Evolutionary conservation across 305 asterid genomes (phyloP), one percentile per base, ranked within the genome.

Genomic region (Fraxinus sp.): DNA sequence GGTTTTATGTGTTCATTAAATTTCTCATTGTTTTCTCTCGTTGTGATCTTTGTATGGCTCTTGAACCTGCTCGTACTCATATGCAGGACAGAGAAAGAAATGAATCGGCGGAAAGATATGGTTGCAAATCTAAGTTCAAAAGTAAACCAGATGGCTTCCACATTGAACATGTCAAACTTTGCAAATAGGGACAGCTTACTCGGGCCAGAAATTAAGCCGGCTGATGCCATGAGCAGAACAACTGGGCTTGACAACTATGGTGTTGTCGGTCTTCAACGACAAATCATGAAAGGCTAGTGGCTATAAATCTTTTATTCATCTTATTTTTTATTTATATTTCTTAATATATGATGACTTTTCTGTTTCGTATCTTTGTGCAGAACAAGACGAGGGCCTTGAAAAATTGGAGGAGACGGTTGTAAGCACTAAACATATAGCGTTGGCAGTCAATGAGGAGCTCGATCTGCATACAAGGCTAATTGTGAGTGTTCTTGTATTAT

Each of bases 361-460:
- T 71, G 43, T 30, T 71, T 14, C 3, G 10, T 32, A 32, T 71
- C 35, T 43, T 76, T 22, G 46, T 33, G 55, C 87, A 84, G 87
- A 84, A 57, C 87, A 84, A 83, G 87, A 84, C 13, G 87, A 71
- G 55, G 87, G 83, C 41, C 87, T 84, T 70, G 83, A 78, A 37
- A 81, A 84, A 32, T 81, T 84, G 87, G 87, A 84, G 85, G 85
- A 57, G 85, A 81, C 83, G 1, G 85, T 84, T 81, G 20, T 70
- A 59, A 81, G 87, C 81, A 84, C 85, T n/a, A 84, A 84, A 78
- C 87, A 84, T 72, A 83, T 84, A 1, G 87, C 87, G 1, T 81
- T 81, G 80, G 85, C 87, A 26, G 76, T 84, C 79, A 84, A 84
- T 32, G 87, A 84, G 55, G 71, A 55, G 14, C 62, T 36, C 46